phyloP scores from a whole-genome alignment of 2,329 filamentous ascomycete genomes.

The Diaporthe aspalathi region DNA sequence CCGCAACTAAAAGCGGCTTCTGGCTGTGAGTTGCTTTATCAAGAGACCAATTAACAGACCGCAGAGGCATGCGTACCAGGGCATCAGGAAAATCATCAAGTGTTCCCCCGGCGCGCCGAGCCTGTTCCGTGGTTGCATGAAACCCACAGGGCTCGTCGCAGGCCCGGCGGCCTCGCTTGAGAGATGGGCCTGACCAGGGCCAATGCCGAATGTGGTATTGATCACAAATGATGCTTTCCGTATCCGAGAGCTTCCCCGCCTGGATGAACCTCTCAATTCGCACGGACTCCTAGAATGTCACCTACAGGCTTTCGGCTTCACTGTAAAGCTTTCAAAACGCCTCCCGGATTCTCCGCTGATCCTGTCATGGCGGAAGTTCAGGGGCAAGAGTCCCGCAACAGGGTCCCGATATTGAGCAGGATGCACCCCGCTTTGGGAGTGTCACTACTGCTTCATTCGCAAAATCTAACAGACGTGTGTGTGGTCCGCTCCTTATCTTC shows the following conservation, averaged over 20 bases:
- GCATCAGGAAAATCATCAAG: background rate
- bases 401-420: background rate
- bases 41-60: too few relatives aligned
- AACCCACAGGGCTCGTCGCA: background rate
- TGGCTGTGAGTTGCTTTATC: accelerated
- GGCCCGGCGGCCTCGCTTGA: background rate
- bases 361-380: background rate
- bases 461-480: too few relatives aligned
- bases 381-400: background rate
- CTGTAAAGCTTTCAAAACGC: constrained; percentile 20
- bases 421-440: background rate
- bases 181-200: background rate
- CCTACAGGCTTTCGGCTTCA: background rate
- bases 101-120: background rate
- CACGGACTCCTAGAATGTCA: constrained; percentile 1
- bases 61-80: too few relatives aligned
- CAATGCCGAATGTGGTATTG: background rate
- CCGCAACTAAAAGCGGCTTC: too few relatives aligned
- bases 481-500: background rate
- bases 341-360: background rate
- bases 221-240: background rate
- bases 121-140: background rate
- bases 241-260: constrained; percentile 22
- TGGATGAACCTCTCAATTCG: background rate
- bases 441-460: background rate